Evolutionary conservation across 2,329 filamentous ascomycete genomes (phyloP), one percentile per base, ranked within the genome.

Genomic region (Penicillium sp.): DNA sequence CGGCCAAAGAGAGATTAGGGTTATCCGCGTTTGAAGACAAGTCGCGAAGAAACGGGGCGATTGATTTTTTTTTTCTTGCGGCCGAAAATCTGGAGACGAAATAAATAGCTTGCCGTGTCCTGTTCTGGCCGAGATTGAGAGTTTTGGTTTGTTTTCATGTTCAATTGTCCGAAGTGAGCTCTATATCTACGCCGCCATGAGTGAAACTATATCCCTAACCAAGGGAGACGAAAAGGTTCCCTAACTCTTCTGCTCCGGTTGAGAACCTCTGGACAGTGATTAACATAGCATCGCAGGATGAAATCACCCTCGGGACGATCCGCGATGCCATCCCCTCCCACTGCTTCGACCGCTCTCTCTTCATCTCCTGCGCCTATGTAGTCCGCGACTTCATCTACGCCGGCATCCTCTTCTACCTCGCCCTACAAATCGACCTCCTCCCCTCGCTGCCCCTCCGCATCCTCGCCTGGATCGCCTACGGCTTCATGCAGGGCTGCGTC

Each of bases 401-500:
- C 63, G 72, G 73, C 26, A 73, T 74, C 47, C 79, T 88, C 55
- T 79, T 78, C 69, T 86, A 80, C 71, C 79, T 78, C 23, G 84
- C 83, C 29, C 74, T 86, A 62, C 85, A 82, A 74, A 87, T 88
- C 70, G 82, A 84, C 55, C 70, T 74, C 55, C 77, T 88, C 59
- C 75, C 80, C 60, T 79, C 81, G 64, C 70, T 76, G 38, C 69
- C 71, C 63, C 70, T 82, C 51, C 84, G 84, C 62, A 70, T 75
- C 60, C 68, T 77, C 11, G 81, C 83, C 61, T 90, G 86, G 86
- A 76, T 78, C 31, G 73, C 77, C 48, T 91, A 91, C 74, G 84
- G 86, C 66, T 89, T 87, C 74, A 69, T 85, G 50, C 87, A 90
- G 76, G 88, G 89, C 55, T 83, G 89, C 30, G 78, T 90, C 67